Evolutionary conservation across 176 grass and related monocot species (phyloP), one percentile per base, ranked within the genome.

Genomic region (Microstegium vimineum): DNA sequence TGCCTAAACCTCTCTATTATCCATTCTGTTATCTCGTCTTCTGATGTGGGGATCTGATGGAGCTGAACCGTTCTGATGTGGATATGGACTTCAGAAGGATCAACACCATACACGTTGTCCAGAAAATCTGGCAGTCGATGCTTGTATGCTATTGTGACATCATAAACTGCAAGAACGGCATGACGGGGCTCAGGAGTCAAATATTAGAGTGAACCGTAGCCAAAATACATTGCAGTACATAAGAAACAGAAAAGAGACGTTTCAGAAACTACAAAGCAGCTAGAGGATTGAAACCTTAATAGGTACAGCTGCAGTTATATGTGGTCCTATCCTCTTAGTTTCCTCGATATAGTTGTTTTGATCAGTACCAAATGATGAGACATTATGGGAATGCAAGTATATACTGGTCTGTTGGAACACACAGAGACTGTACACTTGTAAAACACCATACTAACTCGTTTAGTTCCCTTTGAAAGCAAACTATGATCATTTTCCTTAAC

Each of bases 41-140:
- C 90, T 60, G 92, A 87, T 54, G 60, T 76, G 35, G 90, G 94
- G 47, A 97, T 87, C 23, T 92, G 78, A 63, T 66, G 8, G 47
- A 89, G 82, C 49, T 82, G 46, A 59, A 92, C 78, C 7, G 81
- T 85, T 75, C 81, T 85, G 68, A 94, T 82, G 72, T 97, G 95
- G 40, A 97, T 85, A 75, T 97, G 92, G 63, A 97, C 95, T 94
- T 97, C 88, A 45, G 92, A 90, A 83, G 94, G 92, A 87, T 97
- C 94, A 4, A 86, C 87, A 18, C 94, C 92, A 68, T 85, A 94
- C 15, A 92, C 62, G 47, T 89, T 97, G 71, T 97, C 95, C 28
- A 91, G 85, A 82, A 97, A 92, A 78, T 90, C 86, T 28, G 95
- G 95, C 45, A 89, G 78, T 33, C 69, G 80, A 85, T 97, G 86